Conservation (phyloP, 305 asterid species). For the Plantago rigida region DNA sequence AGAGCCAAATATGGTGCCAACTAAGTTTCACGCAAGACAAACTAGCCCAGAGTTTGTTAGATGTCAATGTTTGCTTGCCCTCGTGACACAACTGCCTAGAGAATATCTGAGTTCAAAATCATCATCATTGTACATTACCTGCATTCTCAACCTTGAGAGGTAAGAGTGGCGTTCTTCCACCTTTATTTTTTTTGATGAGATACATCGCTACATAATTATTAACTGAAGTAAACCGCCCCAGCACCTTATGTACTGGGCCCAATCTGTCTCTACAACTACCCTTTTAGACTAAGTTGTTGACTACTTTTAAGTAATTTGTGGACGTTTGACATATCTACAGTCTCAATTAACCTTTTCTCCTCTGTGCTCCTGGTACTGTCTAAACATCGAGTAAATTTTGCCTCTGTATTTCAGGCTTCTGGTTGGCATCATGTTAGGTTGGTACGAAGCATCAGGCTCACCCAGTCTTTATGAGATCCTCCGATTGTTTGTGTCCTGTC, state of each 20-base stretch:
- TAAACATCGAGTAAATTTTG: constrained; percentile 19
- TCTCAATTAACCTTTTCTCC: no score
- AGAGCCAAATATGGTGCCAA: constrained; percentile 28
- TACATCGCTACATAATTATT: no score
- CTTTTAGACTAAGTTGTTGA: no score
- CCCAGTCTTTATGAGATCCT: constrained; percentile 40
- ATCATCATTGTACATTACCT: constrained; percentile 41
- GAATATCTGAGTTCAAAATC: constrained; percentile 55
- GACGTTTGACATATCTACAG: no score
- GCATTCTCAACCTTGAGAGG: constrained; percentile 86
- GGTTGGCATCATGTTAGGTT: constrained; percentile 51
- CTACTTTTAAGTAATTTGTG: no score
- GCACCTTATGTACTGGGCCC: no score
- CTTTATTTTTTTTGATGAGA: constrained; percentile 18
- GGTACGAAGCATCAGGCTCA: constrained; percentile 25
- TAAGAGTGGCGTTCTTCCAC: constrained; percentile 27
- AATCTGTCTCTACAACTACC: no score
- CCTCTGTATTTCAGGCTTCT: constrained; percentile 59
- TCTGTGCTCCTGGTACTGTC: constrained; percentile 14
- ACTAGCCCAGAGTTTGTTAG: constrained; percentile 33
- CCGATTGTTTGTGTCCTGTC: constrained; percentile 64
- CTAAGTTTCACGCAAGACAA: constrained; percentile 33
- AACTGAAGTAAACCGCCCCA: no score
- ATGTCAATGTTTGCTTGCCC: constrained; percentile 49
- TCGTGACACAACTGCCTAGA: constrained; percentile 71